These are phyloP conservation scores for Straminergon stramineum DNA, from an alignment of 225 moss, liverwort and hornwort species.

Conservation along the genomic window DNA sequence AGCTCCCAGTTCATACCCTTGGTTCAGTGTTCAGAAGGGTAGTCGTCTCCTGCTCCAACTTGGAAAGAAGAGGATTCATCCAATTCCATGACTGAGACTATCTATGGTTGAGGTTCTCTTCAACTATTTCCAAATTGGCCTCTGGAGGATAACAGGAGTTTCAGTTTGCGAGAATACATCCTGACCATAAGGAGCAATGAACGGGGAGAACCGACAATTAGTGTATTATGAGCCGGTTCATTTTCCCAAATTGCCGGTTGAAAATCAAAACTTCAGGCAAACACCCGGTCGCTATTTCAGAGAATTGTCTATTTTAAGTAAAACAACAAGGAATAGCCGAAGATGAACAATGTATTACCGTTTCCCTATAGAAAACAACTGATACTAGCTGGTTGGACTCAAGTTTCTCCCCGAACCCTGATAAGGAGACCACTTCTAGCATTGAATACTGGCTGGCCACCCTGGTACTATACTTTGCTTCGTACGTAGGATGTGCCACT, in stretches of 20 bases:
- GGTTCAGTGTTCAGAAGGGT: neutral
- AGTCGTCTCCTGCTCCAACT: neutral
- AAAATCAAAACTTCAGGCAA: too few species aligned
- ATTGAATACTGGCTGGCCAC: neutral
- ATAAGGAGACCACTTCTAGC: neutral
- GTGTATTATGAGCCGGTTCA: too few species aligned
- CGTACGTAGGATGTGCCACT: constrained; percentile 66
- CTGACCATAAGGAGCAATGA: neutral
- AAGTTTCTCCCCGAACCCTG: too few species aligned
- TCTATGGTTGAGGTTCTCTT: neutral
- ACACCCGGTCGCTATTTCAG: too few species aligned
- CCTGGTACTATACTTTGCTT: constrained; percentile 2
- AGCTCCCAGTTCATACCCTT: neutral
- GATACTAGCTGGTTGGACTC: too few species aligned
- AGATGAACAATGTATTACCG: too few species aligned
- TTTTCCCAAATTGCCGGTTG: too few species aligned
- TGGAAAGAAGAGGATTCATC: neutral
- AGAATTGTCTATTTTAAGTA: too few species aligned
- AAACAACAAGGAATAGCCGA: too few species aligned
- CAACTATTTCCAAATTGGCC: neutral
- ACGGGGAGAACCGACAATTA: too few species aligned
- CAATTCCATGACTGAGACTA: neutral
- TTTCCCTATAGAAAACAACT: too few species aligned
- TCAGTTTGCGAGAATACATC: neutral
- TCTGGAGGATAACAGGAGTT: neutral